Evolutionary conservation across 2,329 filamentous ascomycete genomes (phyloP), one percentile per base, ranked within the genome.

Genomic region (Talaromyces sp.): DNA sequence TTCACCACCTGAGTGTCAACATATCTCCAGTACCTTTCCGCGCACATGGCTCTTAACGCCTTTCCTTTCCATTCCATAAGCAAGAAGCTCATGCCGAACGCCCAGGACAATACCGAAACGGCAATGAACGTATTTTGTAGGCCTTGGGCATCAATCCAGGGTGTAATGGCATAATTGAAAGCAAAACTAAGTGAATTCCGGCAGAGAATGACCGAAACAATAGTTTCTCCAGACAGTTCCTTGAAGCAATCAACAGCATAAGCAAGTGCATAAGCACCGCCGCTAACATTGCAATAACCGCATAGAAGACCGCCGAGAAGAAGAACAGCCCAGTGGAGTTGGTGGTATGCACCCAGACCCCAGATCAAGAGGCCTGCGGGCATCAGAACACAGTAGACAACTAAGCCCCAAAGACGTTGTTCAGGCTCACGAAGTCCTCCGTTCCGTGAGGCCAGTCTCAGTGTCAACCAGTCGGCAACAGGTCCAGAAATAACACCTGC

Each of bases 11-110:
- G 57, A n/a, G 57, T 59, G 4, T 61, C 57, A 25, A 61, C 59
- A 53, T 61, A 61, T 52, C 21, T 46, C 59, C 59, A 61, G 35
- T 61, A 61, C 13, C 56, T 40, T 11, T 51, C 39, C 5, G 57
- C 53, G 13, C 28, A 61, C 40, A 51, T 56, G 1, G 28, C 46
- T 21, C 59, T 51, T 7, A 56, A 40, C 33, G 41, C 61, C 60
- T 79, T 80, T 2, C 81, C 81, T 59, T 70, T 82, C 62, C 73
- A 78, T 10, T 82, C 74, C 63, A 83, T 76, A 1, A 76, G 46
- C 10, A 81, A 67, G 63, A 76, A 73, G 13, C 72, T 74, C 31
- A 75, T 64, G 21, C 75, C 70, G 48, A 74, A 71, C 5, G 68
- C 72, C 56, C 78, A 61, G 0, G 69, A 72, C 15, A 61, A 56